Evolutionary conservation across 2,329 filamentous ascomycete genomes (phyloP).

Genomic region (Parascedosporium putredinis): DNA sequence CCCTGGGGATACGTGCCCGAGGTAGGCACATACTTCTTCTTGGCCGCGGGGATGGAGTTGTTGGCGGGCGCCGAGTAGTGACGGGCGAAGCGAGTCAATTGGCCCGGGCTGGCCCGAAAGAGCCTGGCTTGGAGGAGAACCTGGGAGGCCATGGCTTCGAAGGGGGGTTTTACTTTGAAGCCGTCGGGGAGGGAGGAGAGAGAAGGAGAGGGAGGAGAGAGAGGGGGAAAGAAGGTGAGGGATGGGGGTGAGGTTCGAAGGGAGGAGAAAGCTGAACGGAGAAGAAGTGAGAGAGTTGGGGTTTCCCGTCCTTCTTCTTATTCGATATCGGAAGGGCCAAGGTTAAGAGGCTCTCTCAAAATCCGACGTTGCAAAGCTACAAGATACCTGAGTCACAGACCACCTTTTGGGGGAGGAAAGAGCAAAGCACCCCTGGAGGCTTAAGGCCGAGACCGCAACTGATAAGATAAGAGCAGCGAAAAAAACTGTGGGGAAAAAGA

Average conservation of each 20-base stretch:
- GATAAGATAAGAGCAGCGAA: too few relatives aligned
- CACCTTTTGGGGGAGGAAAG: too few relatives aligned
- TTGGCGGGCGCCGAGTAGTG: slow-evolving; percentile 10
- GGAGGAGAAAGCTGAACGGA: too few relatives aligned
- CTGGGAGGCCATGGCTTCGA: slow-evolving; percentile 2
- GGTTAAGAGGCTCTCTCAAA: too few relatives aligned
- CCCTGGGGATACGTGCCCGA: slow-evolving; percentile 82
- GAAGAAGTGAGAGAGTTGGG: too few relatives aligned
- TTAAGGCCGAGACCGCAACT: too few relatives aligned
- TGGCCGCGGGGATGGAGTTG: slow-evolving; percentile 55
- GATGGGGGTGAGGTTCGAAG: too few relatives aligned
- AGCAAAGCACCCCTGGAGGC: too few relatives aligned
- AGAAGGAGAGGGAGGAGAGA: neutral
- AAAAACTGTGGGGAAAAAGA: too few relatives aligned
- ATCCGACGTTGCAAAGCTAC: neutral
- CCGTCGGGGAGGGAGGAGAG: neutral
- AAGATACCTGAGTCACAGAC: neutral
- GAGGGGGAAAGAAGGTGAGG: neutral
- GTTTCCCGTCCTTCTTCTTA: too few relatives aligned
- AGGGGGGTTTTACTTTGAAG: neutral
- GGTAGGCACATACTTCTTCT: slow-evolving; percentile 82
- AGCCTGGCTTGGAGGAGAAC: neutral
- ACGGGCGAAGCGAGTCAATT: slow-evolving; percentile 8
- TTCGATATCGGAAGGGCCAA: too few relatives aligned
- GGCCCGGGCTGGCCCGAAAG: neutral